Conservation (phyloP, 1,284 basidiomycete genomes). For the Trichosporon coremiiforme region DNA sequence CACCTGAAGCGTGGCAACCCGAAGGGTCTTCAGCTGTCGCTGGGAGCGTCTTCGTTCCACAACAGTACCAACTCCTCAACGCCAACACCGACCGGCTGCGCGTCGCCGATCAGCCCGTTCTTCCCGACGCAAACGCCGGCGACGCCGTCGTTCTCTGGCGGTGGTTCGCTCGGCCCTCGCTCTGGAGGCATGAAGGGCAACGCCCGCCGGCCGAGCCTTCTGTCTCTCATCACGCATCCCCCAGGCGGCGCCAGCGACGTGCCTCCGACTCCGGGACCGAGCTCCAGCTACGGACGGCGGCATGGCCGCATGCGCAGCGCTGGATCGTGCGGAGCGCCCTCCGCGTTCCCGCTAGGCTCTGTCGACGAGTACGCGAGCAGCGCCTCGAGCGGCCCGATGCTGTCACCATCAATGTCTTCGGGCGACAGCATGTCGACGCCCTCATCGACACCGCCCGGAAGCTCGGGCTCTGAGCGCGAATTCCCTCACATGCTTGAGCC, state of each 20-base stretch:
- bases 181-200: slow-evolving; percentile 31
- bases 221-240: slow-evolving; percentile 48
- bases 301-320: slow-evolving; percentile 40
- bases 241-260: slow-evolving; percentile 27
- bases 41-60: slow-evolving; percentile 32
- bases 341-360: slow-evolving; percentile 26
- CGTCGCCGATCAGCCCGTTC: slow-evolving; percentile 23
- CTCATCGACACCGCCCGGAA: slow-evolving; percentile 27
- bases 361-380: slow-evolving; percentile 34
- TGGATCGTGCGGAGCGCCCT: slow-evolving; percentile 31
- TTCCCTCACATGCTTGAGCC: slow-evolving; percentile 55
- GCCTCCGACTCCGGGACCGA: slow-evolving; percentile 41
- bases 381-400: slow-evolving; percentile 19
- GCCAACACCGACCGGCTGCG: slow-evolving; percentile 28
- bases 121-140: slow-evolving; percentile 37
- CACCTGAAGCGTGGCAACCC: slow-evolving; percentile 45
- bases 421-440: slow-evolving; percentile 26
- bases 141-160: slow-evolving; percentile 32
- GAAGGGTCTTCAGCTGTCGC: slow-evolving; percentile 45
- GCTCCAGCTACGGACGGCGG: slow-evolving; percentile 31
- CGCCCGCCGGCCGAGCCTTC: slow-evolving; percentile 41
- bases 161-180: neutral
- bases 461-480: slow-evolving; percentile 21
- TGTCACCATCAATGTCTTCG: slow-evolving; percentile 31
- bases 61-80: slow-evolving; percentile 26